These are phyloP conservation scores for Acanthamoeba castellanii DNA, from an alignment of 208 protist species.

Conservation along the genomic window DNA sequence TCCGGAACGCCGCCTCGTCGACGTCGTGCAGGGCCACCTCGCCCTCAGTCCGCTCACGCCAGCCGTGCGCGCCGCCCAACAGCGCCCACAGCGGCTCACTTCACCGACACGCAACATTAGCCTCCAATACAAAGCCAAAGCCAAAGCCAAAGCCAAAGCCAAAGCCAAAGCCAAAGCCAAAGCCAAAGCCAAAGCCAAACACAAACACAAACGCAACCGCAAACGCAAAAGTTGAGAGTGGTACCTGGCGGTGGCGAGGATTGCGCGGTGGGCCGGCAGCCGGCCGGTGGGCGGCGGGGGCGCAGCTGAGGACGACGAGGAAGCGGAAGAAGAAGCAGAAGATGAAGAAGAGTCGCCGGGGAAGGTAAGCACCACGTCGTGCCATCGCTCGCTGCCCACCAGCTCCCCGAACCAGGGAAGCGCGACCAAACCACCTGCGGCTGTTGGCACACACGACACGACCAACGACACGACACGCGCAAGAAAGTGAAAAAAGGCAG, in stretches of 20 bases:
- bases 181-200: too few relatives aligned
- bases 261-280: neutral
- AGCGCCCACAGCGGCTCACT: slow-evolving; percentile 56
- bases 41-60: neutral
- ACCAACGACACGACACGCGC: too few relatives aligned
- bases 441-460: too few relatives aligned
- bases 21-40: slow-evolving; percentile 42
- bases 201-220: too few relatives aligned
- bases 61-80: slow-evolving; percentile 1
- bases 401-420: slow-evolving; percentile 8
- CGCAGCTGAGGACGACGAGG: neutral
- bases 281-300: neutral
- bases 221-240: neutral
- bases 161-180: too few relatives aligned
- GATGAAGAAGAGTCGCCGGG: neutral
- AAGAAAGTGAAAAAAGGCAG: neutral
- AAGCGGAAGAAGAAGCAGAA: neutral
- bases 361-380: slow-evolving; percentile 25
- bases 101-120: neutral
- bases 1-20: slow-evolving; percentile 6
- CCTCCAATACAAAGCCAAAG: too few relatives aligned
- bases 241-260: slow-evolving; percentile 27
- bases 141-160: too few relatives aligned
- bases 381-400: slow-evolving; percentile 32
- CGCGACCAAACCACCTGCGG: neutral